These are phyloP conservation scores for Capsella rubella DNA, from an alignment of 441 rosid genomes.

Conservation along the genomic window DNA sequence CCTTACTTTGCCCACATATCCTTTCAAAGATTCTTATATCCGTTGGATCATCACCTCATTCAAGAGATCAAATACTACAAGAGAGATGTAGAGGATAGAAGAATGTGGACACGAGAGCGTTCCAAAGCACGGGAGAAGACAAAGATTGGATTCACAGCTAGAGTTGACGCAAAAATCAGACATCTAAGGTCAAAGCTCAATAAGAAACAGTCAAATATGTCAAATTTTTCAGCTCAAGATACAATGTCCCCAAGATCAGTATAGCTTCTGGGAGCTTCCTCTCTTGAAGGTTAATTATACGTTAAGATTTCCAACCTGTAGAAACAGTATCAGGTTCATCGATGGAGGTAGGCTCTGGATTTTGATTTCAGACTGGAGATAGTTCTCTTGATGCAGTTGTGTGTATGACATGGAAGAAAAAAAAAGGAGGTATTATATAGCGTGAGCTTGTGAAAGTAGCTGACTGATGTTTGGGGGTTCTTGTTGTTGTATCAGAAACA, in stretches of 20 bases:
- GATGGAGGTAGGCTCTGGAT: conserved; percentile 25
- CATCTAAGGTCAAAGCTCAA: conserved; percentile 72
- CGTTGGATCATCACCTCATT: conserved; percentile 97
- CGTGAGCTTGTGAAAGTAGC: conserved; percentile 35
- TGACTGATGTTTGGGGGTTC: conserved; percentile 20
- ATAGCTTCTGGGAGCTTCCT: conserved; percentile 21
- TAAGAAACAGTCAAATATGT: conserved; percentile 63
- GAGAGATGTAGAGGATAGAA: conserved; percentile 82
- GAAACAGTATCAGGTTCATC: conserved; percentile 39
- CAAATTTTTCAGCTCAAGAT: conserved; percentile 41
- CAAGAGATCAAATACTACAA: conserved; percentile 94
- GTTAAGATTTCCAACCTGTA: conserved; percentile 14
- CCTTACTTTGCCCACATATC: conserved; percentile 84
- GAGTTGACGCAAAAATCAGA: conserved; percentile 97
- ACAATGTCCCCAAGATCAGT: conserved; percentile 53
- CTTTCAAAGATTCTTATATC: conserved; percentile 81
- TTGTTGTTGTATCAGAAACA: conserved; percentile 33
- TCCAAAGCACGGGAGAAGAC: conserved; percentile 91
- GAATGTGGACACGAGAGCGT: conserved; percentile 90
- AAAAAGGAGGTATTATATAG: conserved; percentile 17
- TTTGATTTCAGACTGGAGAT: conserved; percentile 34
- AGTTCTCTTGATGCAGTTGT: conserved; percentile 26
- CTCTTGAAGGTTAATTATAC: conserved; percentile 12
- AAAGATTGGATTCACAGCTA: conserved; percentile 92
- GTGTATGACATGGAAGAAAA: conserved; percentile 34